These are phyloP conservation scores for Hanseniaspora guilliermondii DNA, from an alignment of 805 yeast genomes.

Conservation along the genomic window DNA sequence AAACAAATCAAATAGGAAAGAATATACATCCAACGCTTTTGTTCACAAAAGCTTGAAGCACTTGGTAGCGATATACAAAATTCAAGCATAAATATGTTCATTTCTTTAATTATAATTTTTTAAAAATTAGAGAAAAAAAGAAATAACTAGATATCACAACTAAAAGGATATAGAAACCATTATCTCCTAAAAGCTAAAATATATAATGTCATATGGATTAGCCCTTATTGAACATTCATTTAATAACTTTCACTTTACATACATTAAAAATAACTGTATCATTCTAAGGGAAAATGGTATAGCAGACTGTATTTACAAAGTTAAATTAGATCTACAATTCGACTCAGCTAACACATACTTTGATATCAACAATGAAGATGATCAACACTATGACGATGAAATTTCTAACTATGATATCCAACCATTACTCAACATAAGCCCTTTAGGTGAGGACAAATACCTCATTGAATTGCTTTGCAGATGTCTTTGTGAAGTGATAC, in stretches of 20 bases:
- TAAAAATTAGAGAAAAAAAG: no score
- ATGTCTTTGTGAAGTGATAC: background rate
- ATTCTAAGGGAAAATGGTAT: background rate
- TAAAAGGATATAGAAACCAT: no score
- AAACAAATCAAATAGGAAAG: no score
- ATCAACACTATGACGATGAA: constrained; percentile 18
- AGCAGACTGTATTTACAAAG: constrained; percentile 2
- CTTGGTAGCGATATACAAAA: no score
- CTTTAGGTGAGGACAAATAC: background rate
- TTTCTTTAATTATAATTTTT: no score
- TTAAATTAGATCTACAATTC: background rate
- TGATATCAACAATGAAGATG: constrained; percentile 12
- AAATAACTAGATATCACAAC: no score
- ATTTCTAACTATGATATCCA: constrained; percentile 34
- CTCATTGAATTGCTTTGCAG: background rate
- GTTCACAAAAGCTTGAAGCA: no score
- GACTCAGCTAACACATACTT: background rate
- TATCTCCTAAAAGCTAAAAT: no score
- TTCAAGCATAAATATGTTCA: no score
- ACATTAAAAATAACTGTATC: background rate
- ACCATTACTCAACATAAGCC: background rate
- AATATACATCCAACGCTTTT: no score
- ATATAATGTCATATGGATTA: background rate
- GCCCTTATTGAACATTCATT: background rate
- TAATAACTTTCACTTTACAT: background rate